phyloP scores from a whole-genome alignment of 2,329 filamentous ascomycete genomes.

The Ceratocystis lukuohia region DNA sequence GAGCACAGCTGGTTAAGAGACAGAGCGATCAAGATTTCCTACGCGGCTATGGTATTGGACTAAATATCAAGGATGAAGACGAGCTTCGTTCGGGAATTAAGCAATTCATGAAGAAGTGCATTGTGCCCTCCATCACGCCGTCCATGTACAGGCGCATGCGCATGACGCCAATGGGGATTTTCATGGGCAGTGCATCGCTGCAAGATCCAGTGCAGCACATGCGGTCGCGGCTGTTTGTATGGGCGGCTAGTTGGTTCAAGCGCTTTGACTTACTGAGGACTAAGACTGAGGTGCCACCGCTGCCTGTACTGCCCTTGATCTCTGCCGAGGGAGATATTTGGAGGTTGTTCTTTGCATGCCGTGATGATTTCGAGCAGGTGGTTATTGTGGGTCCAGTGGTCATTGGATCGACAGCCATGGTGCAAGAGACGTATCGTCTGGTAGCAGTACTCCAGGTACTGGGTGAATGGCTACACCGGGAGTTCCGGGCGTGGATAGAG shows the following conservation, averaged over 20 bases:
- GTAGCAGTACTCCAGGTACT: slow-evolving; percentile 12
- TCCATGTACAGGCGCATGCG: slow-evolving; percentile 15
- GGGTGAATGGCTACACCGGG: slow-evolving; percentile 10
- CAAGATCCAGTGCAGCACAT: slow-evolving; percentile 7
- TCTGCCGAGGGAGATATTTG: slow-evolving; percentile 15
- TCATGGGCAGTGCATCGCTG: slow-evolving; percentile 12
- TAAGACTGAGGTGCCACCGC: not conserved
- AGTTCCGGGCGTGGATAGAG: slow-evolving; percentile 11
- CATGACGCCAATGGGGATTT: slow-evolving; percentile 10
- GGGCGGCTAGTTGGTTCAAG: slow-evolving; percentile 18
- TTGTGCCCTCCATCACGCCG: slow-evolving; percentile 10
- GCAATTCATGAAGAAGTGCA: slow-evolving; percentile 6
- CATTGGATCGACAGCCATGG: slow-evolving; percentile 17
- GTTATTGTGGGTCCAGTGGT: slow-evolving; percentile 14
- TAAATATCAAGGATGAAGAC: slow-evolving; percentile 2
- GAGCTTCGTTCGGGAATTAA: not conserved
- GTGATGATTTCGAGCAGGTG: slow-evolving; percentile 2
- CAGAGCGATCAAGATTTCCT: slow-evolving; percentile 15
- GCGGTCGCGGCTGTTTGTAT: slow-evolving; percentile 13
- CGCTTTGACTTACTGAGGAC: slow-evolving; percentile 13
- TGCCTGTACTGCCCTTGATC: slow-evolving; percentile 16
- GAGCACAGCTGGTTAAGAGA: not conserved
- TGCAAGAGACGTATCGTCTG: slow-evolving; percentile 13
- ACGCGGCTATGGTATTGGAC: slow-evolving; percentile 11
- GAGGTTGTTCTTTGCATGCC: slow-evolving; percentile 17